Percentiles rank a stretch among this genome's conserved stretches.
Evolutionary conservation across 306 rosid species (phyloP).

Genomic region (Glycine latifolia): DNA sequence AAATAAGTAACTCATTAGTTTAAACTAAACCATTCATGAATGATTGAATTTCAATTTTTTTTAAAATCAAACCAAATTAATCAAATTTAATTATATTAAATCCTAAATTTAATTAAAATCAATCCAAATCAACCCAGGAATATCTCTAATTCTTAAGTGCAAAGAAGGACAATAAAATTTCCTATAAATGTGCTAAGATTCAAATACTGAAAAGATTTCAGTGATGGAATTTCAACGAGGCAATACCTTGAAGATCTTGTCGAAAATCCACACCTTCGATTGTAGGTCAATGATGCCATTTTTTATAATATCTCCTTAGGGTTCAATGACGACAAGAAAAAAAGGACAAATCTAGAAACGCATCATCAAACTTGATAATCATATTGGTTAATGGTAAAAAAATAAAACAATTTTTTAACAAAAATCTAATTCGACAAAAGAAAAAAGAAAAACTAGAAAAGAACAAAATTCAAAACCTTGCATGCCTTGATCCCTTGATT

Average conservation of each 20-base stretch:
- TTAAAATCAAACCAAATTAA: too few species aligned
- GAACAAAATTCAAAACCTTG: constrained; percentile 34
- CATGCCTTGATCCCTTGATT: not conserved
- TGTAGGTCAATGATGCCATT: constrained; percentile 30
- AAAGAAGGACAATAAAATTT: not conserved
- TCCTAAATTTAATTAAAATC: too few species aligned
- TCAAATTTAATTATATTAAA: too few species aligned
- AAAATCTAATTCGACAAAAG: not conserved
- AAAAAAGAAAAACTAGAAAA: constrained; percentile 4
- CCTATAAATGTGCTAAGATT: not conserved
- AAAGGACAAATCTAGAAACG: not conserved
- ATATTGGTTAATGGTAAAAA: not conserved
- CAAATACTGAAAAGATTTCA: constrained; percentile 6
- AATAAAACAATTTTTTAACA: too few species aligned
- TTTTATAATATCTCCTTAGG: constrained; percentile 24
- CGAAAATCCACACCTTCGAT: constrained; percentile 20
- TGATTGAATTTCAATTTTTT: too few species aligned
- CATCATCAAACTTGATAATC: constrained; percentile 18
- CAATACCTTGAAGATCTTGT: constrained; percentile 24
- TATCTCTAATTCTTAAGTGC: too few species aligned
- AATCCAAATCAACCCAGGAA: too few species aligned
- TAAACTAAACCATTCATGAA: too few species aligned
- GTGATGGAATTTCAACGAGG: not conserved
- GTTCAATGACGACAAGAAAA: constrained; percentile 33
- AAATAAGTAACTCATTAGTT: too few species aligned